These are phyloP conservation scores for Candida morakotiae DNA, from an alignment of 805 yeast genomes.

Conservation along the genomic window DNA sequence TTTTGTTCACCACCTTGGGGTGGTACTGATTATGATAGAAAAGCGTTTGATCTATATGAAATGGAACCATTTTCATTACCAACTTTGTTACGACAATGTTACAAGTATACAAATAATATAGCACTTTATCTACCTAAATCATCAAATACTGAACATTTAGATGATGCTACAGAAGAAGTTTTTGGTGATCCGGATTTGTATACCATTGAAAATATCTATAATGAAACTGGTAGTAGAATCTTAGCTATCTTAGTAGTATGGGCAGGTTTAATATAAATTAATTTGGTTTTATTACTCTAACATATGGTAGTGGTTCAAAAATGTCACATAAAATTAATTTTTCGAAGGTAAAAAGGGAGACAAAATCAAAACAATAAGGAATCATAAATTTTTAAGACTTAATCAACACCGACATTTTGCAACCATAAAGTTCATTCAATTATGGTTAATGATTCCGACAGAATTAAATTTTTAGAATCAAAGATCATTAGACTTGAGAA, in stretches of 20 bases:
- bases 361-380: neutral
- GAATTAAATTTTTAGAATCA: slow-evolving; percentile 10
- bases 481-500: slow-evolving; percentile 20
- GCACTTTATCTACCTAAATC: slow-evolving; percentile 64
- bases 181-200: slow-evolving; percentile 27
- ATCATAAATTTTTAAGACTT: slow-evolving; percentile 1
- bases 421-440: slow-evolving; percentile 2
- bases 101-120: slow-evolving; percentile 41
- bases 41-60: slow-evolving; percentile 42
- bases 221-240: neutral
- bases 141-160: slow-evolving; percentile 49
- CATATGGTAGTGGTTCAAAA: neutral
- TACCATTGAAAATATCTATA: neutral
- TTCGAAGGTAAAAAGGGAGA: neutral
- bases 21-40: slow-evolving; percentile 56
- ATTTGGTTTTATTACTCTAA: too few species aligned
- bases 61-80: slow-evolving; percentile 47
- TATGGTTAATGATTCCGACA: neutral
- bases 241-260: neutral
- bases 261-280: neutral
- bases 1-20: slow-evolving; percentile 92
- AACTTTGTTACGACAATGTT: slow-evolving; percentile 40
- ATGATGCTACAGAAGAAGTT: slow-evolving; percentile 41
- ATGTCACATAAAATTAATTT: neutral
- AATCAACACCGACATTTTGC: slow-evolving; percentile 10